Evolutionary conservation across 192 early-diverging fungal species (phyloP).

Genomic region (Coemansia javaensis): DNA sequence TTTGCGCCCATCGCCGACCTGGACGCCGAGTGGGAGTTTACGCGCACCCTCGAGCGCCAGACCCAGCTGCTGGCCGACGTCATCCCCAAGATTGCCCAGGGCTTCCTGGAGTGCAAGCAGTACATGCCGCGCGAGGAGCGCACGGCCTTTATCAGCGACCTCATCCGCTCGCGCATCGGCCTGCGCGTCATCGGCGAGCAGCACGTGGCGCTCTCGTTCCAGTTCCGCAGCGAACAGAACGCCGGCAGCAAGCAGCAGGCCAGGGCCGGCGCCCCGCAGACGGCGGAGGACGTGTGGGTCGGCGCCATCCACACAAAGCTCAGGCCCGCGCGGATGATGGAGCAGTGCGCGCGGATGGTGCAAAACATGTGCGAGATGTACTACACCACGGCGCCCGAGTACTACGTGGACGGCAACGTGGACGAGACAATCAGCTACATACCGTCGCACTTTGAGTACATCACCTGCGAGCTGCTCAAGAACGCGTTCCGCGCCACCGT

Average conservation of each 20-base stretch:
- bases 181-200: constrained; percentile 92
- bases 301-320: constrained; percentile 83
- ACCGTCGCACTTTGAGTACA: constrained; percentile 90
- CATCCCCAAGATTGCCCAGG: constrained; percentile 86
- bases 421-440: constrained; percentile 63
- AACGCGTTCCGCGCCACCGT: constrained; percentile 88
- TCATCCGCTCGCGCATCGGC: constrained; percentile 87
- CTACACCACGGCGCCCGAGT: constrained; percentile 76
- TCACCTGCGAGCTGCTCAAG: constrained; percentile 85
- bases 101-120: constrained; percentile 83
- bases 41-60: constrained; percentile 63
- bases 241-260: no score
- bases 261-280: neutral
- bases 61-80: constrained; percentile 77
- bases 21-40: constrained; percentile 62
- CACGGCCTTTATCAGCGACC: constrained; percentile 73
- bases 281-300: constrained; percentile 56
- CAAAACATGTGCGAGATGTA: constrained; percentile 87
- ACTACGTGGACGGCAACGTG: constrained; percentile 55
- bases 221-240: constrained; percentile 31
- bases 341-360: constrained; percentile 65
- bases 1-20: constrained; percentile 60
- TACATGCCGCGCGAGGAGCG: constrained; percentile 74
- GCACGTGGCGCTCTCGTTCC: constrained; percentile 69
- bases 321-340: constrained; percentile 61